Conservation (phyloP, 768 basidiomycete species). For the Russula griseocarnosa region DNA sequence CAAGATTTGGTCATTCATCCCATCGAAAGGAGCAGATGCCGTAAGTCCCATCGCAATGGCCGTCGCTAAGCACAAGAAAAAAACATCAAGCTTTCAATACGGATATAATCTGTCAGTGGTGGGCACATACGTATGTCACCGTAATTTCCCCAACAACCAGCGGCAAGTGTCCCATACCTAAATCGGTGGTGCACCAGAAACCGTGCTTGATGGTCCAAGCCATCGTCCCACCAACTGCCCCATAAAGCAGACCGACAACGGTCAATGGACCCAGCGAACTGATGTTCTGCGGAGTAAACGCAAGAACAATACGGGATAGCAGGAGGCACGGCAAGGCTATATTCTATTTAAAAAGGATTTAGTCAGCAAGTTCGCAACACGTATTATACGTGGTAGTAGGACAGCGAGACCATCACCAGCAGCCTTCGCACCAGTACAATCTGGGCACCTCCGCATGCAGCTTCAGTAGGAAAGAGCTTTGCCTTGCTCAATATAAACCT, state of each 20-base stretch:
- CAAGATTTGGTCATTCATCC: slow-evolving; percentile 50
- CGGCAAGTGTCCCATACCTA: slow-evolving; percentile 63
- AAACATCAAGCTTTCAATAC: neutral
- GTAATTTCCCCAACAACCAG: slow-evolving; percentile 65
- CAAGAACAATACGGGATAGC: slow-evolving; percentile 70
- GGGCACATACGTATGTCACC: slow-evolving; percentile 61
- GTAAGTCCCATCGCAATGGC: slow-evolving; percentile 63
- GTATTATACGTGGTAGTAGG: too few species aligned
- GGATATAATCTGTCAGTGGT: neutral
- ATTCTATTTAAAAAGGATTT: slow-evolving; percentile 36
- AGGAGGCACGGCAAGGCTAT: slow-evolving; percentile 59
- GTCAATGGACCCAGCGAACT: slow-evolving; percentile 55
- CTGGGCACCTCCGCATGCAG: slow-evolving; percentile 57
- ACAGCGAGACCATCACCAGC: too few species aligned
- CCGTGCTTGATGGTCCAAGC: slow-evolving; percentile 55
- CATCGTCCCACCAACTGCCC: slow-evolving; percentile 49
- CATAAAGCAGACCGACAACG: slow-evolving; percentile 56
- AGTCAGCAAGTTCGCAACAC: neutral
- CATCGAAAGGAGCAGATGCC: slow-evolving; percentile 56
- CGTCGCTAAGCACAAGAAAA: slow-evolving; percentile 44
- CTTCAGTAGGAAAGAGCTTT: slow-evolving; percentile 55
- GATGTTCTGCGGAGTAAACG: slow-evolving; percentile 58
- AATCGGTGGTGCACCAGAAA: slow-evolving; percentile 78
- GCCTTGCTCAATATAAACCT: slow-evolving; percentile 59
- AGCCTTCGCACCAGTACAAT: slow-evolving; percentile 48